Conservation (phyloP, 352 stramenopile genomes). For the Pythium biforme region DNA sequence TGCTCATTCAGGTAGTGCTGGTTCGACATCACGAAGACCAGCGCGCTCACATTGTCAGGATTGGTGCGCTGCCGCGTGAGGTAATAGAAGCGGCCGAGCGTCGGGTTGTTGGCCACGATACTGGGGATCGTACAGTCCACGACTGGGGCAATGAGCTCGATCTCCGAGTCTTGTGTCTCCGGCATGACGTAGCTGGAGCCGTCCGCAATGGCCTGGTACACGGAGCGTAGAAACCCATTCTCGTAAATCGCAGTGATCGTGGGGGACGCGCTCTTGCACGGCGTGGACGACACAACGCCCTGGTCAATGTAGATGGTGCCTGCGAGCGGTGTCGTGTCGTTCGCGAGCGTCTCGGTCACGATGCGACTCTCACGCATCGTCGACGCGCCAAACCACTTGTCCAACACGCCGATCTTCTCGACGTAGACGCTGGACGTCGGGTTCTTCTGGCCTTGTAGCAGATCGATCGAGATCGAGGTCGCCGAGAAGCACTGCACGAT, state of each 20-base stretch:
- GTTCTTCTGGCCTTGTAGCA: slow-evolving; percentile 9
- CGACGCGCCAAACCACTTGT: neutral
- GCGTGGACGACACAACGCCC: slow-evolving; percentile 1
- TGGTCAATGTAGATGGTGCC: slow-evolving; percentile 3
- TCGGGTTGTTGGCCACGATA: slow-evolving; percentile 1
- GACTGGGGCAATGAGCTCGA: slow-evolving; percentile 17
- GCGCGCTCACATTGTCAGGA: slow-evolving; percentile 4
- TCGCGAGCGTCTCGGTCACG: neutral
- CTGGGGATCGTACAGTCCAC: slow-evolving; percentile 10
- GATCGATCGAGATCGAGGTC: neutral
- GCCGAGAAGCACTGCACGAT: slow-evolving; percentile 2
- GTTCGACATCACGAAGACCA: slow-evolving; percentile 13
- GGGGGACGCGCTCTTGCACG: neutral
- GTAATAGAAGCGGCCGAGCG: slow-evolving; percentile 5
- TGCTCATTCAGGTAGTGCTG: slow-evolving; percentile 13
- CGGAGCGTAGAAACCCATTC: slow-evolving; percentile 7
- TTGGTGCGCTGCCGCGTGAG: slow-evolving; percentile 9
- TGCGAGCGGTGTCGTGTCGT: neutral
- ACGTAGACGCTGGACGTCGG: neutral
- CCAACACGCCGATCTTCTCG: neutral
- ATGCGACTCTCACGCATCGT: slow-evolving; percentile 8
- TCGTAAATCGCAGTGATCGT: slow-evolving; percentile 8
- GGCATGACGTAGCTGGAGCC: slow-evolving; percentile 20
- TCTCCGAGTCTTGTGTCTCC: neutral
- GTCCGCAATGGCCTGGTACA: slow-evolving; percentile 11